Conservation (phyloP, 192 early-diverging fungal species). For the Endogone sp. region DNA sequence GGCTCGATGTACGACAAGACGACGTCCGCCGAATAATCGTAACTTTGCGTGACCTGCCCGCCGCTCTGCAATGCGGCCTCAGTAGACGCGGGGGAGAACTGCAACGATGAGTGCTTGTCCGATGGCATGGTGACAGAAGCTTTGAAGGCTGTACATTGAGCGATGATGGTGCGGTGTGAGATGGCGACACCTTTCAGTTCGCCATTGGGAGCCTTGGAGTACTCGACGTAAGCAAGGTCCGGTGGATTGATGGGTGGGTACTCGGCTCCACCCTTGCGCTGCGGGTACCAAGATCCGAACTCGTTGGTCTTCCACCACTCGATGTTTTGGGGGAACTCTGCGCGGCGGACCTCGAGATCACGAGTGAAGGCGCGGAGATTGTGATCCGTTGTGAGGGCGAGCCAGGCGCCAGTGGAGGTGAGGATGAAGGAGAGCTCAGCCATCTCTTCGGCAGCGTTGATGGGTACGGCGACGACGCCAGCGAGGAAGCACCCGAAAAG, state of each 20-base stretch:
- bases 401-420: slow-evolving; percentile 53
- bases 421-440: slow-evolving; percentile 75
- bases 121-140: slow-evolving; percentile 8
- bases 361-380: slow-evolving; percentile 70
- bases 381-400: slow-evolving; percentile 81
- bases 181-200: slow-evolving; percentile 82
- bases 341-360: slow-evolving; percentile 58
- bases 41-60: neutral
- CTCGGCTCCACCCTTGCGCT: slow-evolving; percentile 44
- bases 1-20: slow-evolving; percentile 74
- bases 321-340: slow-evolving; percentile 62
- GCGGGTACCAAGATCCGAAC: slow-evolving; percentile 59
- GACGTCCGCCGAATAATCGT: slow-evolving; percentile 37
- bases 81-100: neutral
- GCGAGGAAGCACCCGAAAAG: slow-evolving; percentile 79
- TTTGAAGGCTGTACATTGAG: slow-evolving; percentile 51
- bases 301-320: slow-evolving; percentile 84
- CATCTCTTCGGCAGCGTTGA: slow-evolving; percentile 78
- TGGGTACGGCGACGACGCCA: slow-evolving; percentile 80
- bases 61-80: neutral
- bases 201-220: slow-evolving; percentile 77
- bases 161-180: slow-evolving; percentile 70
- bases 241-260: slow-evolving; percentile 41
- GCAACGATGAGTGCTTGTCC: neutral
- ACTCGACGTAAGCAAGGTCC: slow-evolving; percentile 84